These are phyloP conservation scores for Henckelia pumila DNA, from an alignment of 257 asterid genomes.

Conservation along the genomic window DNA sequence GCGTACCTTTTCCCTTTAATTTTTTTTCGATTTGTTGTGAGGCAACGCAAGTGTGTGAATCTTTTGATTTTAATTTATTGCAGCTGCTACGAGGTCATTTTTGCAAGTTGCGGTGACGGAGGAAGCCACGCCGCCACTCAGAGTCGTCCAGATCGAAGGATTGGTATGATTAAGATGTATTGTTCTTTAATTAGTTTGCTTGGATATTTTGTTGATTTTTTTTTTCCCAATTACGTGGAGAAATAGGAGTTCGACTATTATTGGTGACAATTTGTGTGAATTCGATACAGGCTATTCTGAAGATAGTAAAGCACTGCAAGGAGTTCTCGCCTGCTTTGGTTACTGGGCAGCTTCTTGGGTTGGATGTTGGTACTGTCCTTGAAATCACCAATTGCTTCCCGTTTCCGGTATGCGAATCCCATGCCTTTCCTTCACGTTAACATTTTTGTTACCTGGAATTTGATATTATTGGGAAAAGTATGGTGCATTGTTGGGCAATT, in stretches of 20 bases:
- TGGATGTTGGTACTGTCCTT: conserved; percentile 96
- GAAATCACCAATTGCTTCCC: conserved; percentile 98
- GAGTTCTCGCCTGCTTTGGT: conserved; percentile 93
- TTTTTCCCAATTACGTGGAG: too few relatives aligned
- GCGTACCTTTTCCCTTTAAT: conserved; percentile 14
- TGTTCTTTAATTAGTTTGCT: not conserved
- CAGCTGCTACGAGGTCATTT: conserved; percentile 71
- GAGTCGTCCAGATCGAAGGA: conserved; percentile 98
- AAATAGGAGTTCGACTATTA: too few relatives aligned
- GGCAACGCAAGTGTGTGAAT: conserved; percentile 3
- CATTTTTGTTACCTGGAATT: not conserved
- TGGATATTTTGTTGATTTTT: not conserved
- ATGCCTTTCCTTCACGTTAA: not conserved
- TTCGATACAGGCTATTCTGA: conserved; percentile 67
- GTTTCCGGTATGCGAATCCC: conserved; percentile 65
- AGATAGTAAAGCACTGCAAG: conserved; percentile 94
- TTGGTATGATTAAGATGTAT: conserved; percentile 43
- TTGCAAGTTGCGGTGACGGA: conserved; percentile 87
- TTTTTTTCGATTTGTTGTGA: not conserved
- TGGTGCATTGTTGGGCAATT: not conserved
- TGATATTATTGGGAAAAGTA: not conserved
- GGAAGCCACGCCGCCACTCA: conserved; percentile 81
- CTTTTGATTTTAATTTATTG: conserved; percentile 6
- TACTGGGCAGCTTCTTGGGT: conserved; percentile 94
- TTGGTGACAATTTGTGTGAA: not conserved